Base-by-base conservation (phyloP, 2,329 filamentous ascomycete genomes). In the Fusarium humuli region DNA sequence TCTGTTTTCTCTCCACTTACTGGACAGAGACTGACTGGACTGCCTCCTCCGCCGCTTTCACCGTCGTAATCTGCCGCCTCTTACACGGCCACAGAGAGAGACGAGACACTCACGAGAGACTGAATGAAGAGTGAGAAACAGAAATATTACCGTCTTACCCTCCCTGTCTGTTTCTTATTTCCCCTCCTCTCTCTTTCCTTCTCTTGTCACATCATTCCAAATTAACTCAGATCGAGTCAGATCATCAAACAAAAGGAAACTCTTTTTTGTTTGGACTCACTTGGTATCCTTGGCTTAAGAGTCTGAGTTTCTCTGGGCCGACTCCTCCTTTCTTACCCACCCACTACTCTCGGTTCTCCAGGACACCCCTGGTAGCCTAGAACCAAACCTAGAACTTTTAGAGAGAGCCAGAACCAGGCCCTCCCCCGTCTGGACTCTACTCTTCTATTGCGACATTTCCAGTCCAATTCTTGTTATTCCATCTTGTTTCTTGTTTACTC, bases 61-160 rank as follows among this genome's bases (percentile, higher is more conserved):
- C 70, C 65, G 73, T 75, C 73, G 73, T 75, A 74, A 75, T 73
- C 73, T 71, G 66, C 72, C 72, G 70, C 73, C 70, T 74, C 70
- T 63, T 70, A 62, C 61, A 71, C 65, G 66, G 57, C 58, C 67
- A 65, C 67, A 69, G 56, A 47, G 34, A 22, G 44, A 42, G 55
- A 50, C 37, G 49, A 45, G 47, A 37, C 6, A 37, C 10, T 37
- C 34, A 58, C 13, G 20, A 44, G 45, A 60, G 32, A 29, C 27
- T 29, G 27, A 11, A 29, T 4, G 27, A 29, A 59, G 52, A 50
- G 29, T 4, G 25, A 61, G 22, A 42, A 25, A 57, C 25, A 58
- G 40, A 71, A 49, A 59, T 57, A 64, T 62, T 63, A 40, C 42
- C 55, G 58, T 67, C 56, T 55, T 44, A 60, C 56, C 61, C 57